Evolutionary conservation across 306 rosid species (phyloP).

Genomic region (Acacia acuminata): DNA sequence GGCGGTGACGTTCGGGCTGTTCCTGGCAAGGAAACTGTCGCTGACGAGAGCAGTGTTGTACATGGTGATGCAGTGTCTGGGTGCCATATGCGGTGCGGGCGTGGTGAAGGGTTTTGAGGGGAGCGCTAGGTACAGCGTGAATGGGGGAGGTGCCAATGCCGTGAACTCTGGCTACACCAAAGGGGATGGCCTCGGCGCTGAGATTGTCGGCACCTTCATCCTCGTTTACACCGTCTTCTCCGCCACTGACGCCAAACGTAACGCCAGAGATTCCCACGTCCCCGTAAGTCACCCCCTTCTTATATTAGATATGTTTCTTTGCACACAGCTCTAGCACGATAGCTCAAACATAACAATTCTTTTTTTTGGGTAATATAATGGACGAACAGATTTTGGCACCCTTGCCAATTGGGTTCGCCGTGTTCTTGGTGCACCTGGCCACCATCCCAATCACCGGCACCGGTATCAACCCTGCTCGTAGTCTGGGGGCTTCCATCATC

Average conservation of each 20-base stretch:
- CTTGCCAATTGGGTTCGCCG: constrained; percentile 84
- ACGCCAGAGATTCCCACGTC: constrained; percentile 64
- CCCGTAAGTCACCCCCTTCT: constrained; percentile 43
- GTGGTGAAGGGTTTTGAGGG: constrained; percentile 55
- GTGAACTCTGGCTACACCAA: constrained; percentile 75
- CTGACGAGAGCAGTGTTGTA: constrained; percentile 76
- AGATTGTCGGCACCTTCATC: constrained; percentile 49
- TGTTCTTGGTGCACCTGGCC: constrained; percentile 56
- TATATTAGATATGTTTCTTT: too few species aligned
- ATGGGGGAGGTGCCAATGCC: constrained; percentile 73
- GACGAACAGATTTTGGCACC: constrained; percentile 81
- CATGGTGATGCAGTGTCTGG: constrained; percentile 82
- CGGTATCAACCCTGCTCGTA: constrained; percentile 49
- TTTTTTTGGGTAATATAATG: neutral
- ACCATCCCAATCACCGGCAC: constrained; percentile 56
- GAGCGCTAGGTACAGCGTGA: neutral
- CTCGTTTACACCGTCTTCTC: constrained; percentile 74
- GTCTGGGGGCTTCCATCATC: constrained; percentile 50
- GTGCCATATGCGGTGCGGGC: constrained; percentile 65
- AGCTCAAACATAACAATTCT: too few species aligned
- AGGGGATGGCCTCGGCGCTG: constrained; percentile 69
- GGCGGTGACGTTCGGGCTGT: constrained; percentile 72
- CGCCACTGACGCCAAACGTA: constrained; percentile 93
- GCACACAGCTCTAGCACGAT: neutral
- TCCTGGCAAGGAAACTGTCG: constrained; percentile 86